Evolutionary conservation across 257 asterid genomes (phyloP).

Genomic region (Catharanthus roseus): DNA sequence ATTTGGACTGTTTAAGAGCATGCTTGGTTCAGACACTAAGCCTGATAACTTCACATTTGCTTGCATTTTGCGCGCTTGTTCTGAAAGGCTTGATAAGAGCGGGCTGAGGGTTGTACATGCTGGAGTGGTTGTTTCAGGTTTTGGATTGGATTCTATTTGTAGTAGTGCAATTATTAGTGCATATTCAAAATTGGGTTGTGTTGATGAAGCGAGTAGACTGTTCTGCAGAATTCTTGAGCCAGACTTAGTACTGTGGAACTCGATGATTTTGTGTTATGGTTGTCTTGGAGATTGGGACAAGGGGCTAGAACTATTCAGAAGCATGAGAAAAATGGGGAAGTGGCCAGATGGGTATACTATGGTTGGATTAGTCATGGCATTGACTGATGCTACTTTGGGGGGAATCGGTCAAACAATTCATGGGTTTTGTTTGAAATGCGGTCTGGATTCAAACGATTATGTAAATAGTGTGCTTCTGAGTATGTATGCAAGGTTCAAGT

Average conservation of each 20-base stretch:
- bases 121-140: constrained; percentile 42
- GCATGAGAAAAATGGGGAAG: constrained; percentile 45
- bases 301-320: constrained; percentile 36
- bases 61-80: constrained; percentile 59
- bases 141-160: constrained; percentile 53
- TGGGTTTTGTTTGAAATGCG: constrained; percentile 46
- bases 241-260: constrained; percentile 75
- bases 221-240: constrained; percentile 50
- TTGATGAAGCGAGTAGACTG: constrained; percentile 41
- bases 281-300: constrained; percentile 36
- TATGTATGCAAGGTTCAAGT: constrained; percentile 53
- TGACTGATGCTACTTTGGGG: constrained; percentile 24
- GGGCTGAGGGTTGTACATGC: constrained; percentile 53
- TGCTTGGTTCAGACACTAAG: constrained; percentile 38
- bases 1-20: constrained; percentile 42
- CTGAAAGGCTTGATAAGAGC: constrained; percentile 33
- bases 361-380: constrained; percentile 50
- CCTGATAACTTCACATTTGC: constrained; percentile 79
- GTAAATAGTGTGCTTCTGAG: constrained; percentile 55
- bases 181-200: constrained; percentile 58
- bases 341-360: constrained; percentile 63
- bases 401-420: constrained; percentile 49
- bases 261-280: constrained; percentile 66
- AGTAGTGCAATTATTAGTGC: constrained; percentile 60
- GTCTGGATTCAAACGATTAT: constrained; percentile 51